Evolutionary conservation across 2,329 filamentous ascomycete genomes (phyloP).

Genomic region (Knufia petricola): DNA sequence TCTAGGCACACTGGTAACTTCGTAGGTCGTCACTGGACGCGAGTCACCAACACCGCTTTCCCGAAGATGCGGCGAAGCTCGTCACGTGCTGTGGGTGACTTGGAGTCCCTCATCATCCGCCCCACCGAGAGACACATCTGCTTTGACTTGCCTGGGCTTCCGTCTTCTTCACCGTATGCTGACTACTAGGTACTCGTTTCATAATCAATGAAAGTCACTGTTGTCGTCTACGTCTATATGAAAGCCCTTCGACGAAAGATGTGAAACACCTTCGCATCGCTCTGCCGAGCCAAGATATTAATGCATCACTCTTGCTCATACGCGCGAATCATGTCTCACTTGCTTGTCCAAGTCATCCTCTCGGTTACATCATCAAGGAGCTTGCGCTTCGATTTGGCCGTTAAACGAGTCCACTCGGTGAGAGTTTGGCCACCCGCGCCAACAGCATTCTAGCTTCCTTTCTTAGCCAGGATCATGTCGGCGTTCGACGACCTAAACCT

Average conservation of each 20-base stretch:
- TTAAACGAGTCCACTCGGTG: background rate
- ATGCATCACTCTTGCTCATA: background rate
- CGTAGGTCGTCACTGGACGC: too few relatives aligned
- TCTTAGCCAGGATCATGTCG: background rate
- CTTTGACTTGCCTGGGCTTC: too few relatives aligned
- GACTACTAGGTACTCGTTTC: too few relatives aligned
- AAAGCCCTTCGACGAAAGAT: background rate
- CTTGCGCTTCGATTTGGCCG: background rate
- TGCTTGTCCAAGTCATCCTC: background rate
- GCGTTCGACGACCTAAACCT: background rate
- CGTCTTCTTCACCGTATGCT: too few relatives aligned
- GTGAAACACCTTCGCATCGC: background rate
- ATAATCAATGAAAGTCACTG: too few relatives aligned
- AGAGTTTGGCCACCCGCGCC: background rate
- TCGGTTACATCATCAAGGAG: slow-evolving; percentile 5
- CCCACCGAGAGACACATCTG: too few relatives aligned
- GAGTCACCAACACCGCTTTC: too few relatives aligned
- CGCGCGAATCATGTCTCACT: slow-evolving; percentile 2
- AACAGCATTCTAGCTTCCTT: too few relatives aligned
- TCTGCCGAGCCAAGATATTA: background rate
- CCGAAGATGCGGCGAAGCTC: too few relatives aligned
- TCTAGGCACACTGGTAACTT: too few relatives aligned
- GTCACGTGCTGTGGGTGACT: too few relatives aligned
- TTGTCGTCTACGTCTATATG: background rate
- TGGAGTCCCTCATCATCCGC: too few relatives aligned